Evolutionary conservation across 225 moss, liverwort and hornwort species (phyloP), one percentile per base, ranked within the genome.

Genomic region (Polytrichum commune): DNA sequence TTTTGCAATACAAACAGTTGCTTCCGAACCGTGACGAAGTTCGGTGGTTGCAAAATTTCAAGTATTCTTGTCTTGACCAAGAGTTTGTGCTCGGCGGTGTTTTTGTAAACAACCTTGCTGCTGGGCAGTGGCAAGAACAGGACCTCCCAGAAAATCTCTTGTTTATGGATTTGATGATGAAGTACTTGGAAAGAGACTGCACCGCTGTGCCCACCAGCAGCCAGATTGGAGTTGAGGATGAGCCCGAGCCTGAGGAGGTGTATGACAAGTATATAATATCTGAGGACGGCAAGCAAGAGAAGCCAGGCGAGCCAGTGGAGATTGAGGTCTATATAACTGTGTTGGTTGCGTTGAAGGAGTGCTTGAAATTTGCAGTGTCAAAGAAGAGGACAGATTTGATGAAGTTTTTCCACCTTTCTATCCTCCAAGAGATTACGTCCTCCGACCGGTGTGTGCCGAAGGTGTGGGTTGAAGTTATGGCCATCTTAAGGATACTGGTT

Each of bases 81-180:
- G 90, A 94, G 75, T 89, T 97, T 60, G 76, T 88, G 9, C 81
- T 97, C 29, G 94, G 96, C 65, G 92, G 88, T 65, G 79, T 94
- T 54, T 97, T 79, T 65, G 88, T 97, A 13, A 90, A 90, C 55
- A 81, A 86, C 58, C 86, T 97, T 66, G 94, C 92, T 18, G 76
- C 78, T 76, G 94, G 94, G 69, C 89, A 84, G 62, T 97, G 89
- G 92, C 83, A 90, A 63, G 87, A 81, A 69, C 81, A 73, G 19
- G 92, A 84, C 29, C 76, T 97, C 58, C 96, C 96, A 69, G 78
- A 86, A 8, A 79, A 85, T 54, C 73, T 85, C 28, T 54, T 33
- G 24, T 92, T 92, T 84, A 60, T 97, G 68, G 82, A 87, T 66
- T 84, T 71, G 27, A 76, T 94, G 75, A 79, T 89, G 80, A 88